phyloP scores from a whole-genome alignment of 495 filamentous ascomycete genomes.

The Xylaria telfairii region DNA sequence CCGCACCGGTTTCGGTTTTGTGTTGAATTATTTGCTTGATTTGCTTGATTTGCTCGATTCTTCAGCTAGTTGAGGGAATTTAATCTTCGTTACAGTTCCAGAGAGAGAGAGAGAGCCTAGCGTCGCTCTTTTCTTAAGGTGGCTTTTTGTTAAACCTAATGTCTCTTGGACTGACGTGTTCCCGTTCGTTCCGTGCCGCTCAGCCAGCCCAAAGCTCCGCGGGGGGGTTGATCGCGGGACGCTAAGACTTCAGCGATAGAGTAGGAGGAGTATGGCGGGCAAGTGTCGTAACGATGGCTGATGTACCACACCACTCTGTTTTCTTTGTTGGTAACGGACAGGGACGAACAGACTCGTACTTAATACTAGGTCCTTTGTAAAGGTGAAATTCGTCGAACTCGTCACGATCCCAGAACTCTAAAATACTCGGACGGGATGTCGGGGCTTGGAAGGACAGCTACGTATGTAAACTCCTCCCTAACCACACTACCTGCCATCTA shows the following conservation, averaged over 20 bases:
- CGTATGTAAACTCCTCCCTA: not conserved
- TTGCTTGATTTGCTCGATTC: not conserved
- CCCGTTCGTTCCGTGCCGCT: not conserved
- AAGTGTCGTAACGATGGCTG: not conserved
- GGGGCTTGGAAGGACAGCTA: not conserved
- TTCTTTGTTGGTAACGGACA: not conserved
- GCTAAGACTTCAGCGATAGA: not conserved
- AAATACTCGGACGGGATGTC: slow-evolving; percentile 5
- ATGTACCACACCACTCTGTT: not conserved
- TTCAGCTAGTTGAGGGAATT: not conserved
- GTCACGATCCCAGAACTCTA: not conserved
- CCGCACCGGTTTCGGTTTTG: not conserved
- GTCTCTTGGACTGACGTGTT: not conserved
- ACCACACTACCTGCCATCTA: slow-evolving; percentile 16
- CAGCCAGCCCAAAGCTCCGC: not conserved
- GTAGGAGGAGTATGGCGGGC: not conserved
- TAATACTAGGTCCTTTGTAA: not conserved
- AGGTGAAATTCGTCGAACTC: not conserved
- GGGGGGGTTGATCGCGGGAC: not conserved
- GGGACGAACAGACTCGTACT: not conserved
- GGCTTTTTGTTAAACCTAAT: not conserved
- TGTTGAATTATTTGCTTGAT: not conserved
- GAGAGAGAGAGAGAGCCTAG: too few species aligned
- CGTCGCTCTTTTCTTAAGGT: not conserved
- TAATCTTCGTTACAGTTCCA: not conserved